phyloP scores from a whole-genome alignment of 495 filamentous ascomycete species.

The Penicillium lagena region DNA sequence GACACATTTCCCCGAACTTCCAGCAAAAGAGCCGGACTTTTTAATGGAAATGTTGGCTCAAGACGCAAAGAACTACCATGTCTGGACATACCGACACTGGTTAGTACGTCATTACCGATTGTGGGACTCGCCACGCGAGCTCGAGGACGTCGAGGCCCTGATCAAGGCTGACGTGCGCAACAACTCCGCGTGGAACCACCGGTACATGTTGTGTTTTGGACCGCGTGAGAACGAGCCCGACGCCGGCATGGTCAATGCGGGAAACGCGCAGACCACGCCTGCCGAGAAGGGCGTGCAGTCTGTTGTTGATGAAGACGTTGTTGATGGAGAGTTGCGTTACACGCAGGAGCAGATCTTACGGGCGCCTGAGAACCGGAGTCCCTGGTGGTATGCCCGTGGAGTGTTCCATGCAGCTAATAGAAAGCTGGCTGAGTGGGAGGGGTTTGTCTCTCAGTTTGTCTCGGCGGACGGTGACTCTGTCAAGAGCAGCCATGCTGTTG shows the following conservation, averaged over 20 bases:
- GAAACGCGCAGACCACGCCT: conserved; percentile 28
- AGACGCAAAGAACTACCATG: conserved; percentile 97
- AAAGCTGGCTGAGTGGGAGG: conserved; percentile 50
- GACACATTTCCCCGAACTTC: conserved; percentile 53
- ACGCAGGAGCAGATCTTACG: conserved; percentile 61
- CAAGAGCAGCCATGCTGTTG: conserved; percentile 79
- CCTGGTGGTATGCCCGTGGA: conserved; percentile 88
- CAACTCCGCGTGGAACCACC: conserved; percentile 96
- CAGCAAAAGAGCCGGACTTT: conserved; percentile 63
- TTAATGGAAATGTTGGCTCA: conserved; percentile 71
- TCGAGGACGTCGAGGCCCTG: conserved; percentile 61
- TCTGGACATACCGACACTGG: conserved; percentile 96
- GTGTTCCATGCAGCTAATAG: conserved; percentile 59
- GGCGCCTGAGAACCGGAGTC: conserved; percentile 88
- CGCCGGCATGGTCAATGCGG: conserved; percentile 39
- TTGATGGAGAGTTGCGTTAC: conserved; percentile 72
- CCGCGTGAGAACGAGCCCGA: conserved; percentile 29
- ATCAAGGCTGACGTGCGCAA: conserved; percentile 78
- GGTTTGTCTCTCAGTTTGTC: conserved; percentile 64
- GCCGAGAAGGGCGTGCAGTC: conserved; percentile 31
- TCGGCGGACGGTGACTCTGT: conserved; percentile 30
- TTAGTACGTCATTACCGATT: conserved; percentile 74
- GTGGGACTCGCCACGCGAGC: conserved; percentile 61
- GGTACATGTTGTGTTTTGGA: conserved; percentile 85
- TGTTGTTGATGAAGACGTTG: conserved; percentile 50